Percentiles rank a stretch among this genome's conserved stretches.
Conservation (phyloP, 2,329 filamentous ascomycete genomes). For the Thyridium curvatum region DNA sequence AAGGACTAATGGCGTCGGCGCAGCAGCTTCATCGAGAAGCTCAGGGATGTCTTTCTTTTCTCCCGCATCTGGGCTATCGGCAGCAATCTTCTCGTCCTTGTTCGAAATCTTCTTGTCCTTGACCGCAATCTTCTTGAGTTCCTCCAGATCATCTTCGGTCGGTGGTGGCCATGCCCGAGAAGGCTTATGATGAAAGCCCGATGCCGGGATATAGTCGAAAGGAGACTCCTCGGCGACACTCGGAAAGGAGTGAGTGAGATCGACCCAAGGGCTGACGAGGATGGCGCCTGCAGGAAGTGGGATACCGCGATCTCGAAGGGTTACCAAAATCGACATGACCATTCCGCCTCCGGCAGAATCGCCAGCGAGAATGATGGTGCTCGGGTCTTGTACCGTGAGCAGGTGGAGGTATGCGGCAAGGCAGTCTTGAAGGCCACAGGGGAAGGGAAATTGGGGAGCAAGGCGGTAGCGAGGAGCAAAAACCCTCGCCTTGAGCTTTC, state of each 20-base stretch:
- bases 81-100: slow-evolving; percentile 12
- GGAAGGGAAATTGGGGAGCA: slow-evolving; percentile 91
- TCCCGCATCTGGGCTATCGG: slow-evolving; percentile 2
- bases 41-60: slow-evolving; percentile 9
- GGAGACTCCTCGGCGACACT: slow-evolving; percentile 69
- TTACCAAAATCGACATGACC: slow-evolving; percentile 73
- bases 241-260: slow-evolving; percentile 91
- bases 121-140: slow-evolving; percentile 41
- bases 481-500: slow-evolving; percentile 85
- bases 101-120: slow-evolving; percentile 36
- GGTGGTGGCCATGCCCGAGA: slow-evolving; percentile 90
- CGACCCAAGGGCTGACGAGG: slow-evolving; percentile 91
- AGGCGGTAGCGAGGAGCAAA: slow-evolving; percentile 84
- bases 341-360: slow-evolving; percentile 94
- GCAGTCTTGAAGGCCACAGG: slow-evolving; percentile 86
- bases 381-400: slow-evolving; percentile 67
- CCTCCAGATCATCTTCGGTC: slow-evolving; percentile 65
- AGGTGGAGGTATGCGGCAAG: slow-evolving; percentile 82
- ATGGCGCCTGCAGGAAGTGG: slow-evolving; percentile 85
- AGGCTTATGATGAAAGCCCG: slow-evolving; percentile 86
- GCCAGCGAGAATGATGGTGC: slow-evolving; percentile 79
- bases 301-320: slow-evolving; percentile 73
- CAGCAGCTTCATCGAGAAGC: slow-evolving; percentile 12
- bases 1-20: slow-evolving; percentile 46
- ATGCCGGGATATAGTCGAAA: slow-evolving; percentile 80